Conservation (phyloP, 495 filamentous ascomycete genomes). For the Tuber brumale region DNA sequence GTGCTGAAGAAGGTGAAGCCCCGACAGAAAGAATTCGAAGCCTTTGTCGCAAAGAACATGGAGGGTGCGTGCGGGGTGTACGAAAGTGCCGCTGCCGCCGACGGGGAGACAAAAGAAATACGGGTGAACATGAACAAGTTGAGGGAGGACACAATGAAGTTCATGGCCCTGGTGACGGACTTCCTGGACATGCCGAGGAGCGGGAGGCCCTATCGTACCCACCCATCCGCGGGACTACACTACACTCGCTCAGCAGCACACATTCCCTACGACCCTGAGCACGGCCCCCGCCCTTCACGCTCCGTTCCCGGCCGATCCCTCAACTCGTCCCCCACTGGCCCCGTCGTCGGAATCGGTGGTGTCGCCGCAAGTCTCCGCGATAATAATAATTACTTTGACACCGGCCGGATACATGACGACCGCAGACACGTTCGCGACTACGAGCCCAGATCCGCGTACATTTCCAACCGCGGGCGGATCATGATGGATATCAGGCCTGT, state of each 20-base stretch:
- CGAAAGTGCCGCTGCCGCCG: not conserved
- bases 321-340: constrained; percentile 28
- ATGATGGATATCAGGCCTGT: constrained; percentile 21
- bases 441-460: constrained; percentile 13
- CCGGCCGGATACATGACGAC: constrained; percentile 16
- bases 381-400: not conserved
- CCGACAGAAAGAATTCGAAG: constrained; percentile 56
- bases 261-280: constrained; percentile 71
- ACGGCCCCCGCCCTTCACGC: constrained; percentile 64
- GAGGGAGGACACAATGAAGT: constrained; percentile 23
- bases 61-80: not conserved
- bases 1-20: constrained; percentile 56
- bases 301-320: constrained; percentile 61
- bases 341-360: constrained; percentile 35
- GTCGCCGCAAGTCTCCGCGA: constrained; percentile 31
- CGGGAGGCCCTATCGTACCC: constrained; percentile 67
- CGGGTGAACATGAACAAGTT: constrained; percentile 23
- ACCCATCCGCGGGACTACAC: constrained; percentile 84
- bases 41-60: constrained; percentile 53
- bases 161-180: constrained; percentile 22
- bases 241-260: constrained; percentile 68
- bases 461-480: constrained; percentile 28
- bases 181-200: constrained; percentile 45
- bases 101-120: not conserved
- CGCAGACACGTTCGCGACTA: constrained; percentile 21